A percentile compares a stretch with the other conserved stretches of the same genome.
phyloP scores from a whole-genome alignment of 257 asterid genomes.

The Anisodus tanguticus region DNA sequence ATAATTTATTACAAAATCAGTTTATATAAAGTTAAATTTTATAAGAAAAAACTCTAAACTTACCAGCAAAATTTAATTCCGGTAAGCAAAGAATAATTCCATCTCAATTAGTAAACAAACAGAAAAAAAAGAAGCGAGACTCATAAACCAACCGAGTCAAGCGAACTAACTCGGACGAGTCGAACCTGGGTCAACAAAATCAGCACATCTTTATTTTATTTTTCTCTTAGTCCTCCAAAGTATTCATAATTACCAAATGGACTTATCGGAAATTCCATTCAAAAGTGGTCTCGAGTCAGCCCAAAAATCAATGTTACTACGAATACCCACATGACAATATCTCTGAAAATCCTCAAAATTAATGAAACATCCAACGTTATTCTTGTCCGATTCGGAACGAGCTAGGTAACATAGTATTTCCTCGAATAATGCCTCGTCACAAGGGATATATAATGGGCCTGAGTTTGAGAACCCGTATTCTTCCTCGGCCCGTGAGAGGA shows the following conservation, averaged over 20 bases:
- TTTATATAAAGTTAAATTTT: neutral
- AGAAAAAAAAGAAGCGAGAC: neutral
- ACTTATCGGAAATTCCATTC: conserved; percentile 40
- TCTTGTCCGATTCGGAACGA: conserved; percentile 40
- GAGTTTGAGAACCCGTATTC: conserved; percentile 61
- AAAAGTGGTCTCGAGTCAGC: conserved; percentile 69
- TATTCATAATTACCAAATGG: conserved; percentile 25
- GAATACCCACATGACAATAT: conserved; percentile 49
- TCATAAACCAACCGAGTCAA: conserved; percentile 22
- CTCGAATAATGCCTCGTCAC: conserved; percentile 63
- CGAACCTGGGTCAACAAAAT: conserved; percentile 18
- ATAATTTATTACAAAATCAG: neutral
- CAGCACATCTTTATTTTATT: neutral
- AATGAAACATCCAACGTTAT: conserved; percentile 41
- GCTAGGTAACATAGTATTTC: conserved; percentile 59
- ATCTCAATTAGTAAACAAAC: neutral
- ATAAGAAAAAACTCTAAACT: neutral
- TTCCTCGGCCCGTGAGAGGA: conserved; percentile 60
- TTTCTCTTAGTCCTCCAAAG: neutral
- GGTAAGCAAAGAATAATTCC: neutral
- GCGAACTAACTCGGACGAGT: conserved; percentile 32
- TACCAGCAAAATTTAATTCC: neutral
- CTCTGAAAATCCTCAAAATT: conserved; percentile 58
- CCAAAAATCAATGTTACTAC: conserved; percentile 55
- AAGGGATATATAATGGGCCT: conserved; percentile 66